Conservation (phyloP, 768 basidiomycete species). For the Xerocomus potaroensis region DNA sequence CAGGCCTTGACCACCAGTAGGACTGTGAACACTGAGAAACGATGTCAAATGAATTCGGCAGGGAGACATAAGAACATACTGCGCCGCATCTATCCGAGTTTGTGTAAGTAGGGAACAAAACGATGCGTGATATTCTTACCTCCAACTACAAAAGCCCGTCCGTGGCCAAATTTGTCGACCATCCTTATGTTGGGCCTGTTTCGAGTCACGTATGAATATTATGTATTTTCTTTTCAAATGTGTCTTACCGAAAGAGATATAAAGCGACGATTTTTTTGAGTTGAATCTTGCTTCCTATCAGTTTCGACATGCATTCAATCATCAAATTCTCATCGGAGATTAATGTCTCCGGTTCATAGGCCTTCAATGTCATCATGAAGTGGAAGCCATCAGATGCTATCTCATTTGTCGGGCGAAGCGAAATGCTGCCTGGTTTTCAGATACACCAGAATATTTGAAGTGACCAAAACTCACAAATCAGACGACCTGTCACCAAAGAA, state of each 20-base stretch:
- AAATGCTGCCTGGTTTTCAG: constrained; percentile 1
- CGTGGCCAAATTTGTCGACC: constrained; percentile 38
- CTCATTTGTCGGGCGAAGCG: constrained; percentile 15
- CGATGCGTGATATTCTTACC: constrained; percentile 22
- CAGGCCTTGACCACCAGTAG: constrained; percentile 31
- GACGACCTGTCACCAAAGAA: constrained; percentile 8
- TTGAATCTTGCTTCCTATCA: constrained; percentile 28
- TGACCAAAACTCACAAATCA: constrained; percentile 2
- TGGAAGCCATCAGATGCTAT: constrained; percentile 21
- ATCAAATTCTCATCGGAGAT: constrained; percentile 25
- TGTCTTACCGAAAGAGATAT: constrained; percentile 28
- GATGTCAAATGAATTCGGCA: not conserved
- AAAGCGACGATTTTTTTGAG: constrained; percentile 26
- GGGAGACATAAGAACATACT: constrained; percentile 17
- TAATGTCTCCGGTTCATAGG: constrained; percentile 14
- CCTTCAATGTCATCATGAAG: constrained; percentile 3
- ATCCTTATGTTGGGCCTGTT: constrained; percentile 46
- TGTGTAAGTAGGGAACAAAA: not conserved
- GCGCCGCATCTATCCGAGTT: constrained; percentile 41
- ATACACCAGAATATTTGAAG: not conserved
- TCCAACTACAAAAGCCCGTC: constrained; percentile 46
- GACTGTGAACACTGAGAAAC: constrained; percentile 18
- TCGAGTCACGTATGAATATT: not conserved
- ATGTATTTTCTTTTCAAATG: constrained; percentile 2
- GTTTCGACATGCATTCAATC: constrained; percentile 25